Evolutionary conservation across 1,284 basidiomycete species (phyloP), one percentile per base, ranked within the genome.

Genomic region (Ceratobasidium theobromae): DNA sequence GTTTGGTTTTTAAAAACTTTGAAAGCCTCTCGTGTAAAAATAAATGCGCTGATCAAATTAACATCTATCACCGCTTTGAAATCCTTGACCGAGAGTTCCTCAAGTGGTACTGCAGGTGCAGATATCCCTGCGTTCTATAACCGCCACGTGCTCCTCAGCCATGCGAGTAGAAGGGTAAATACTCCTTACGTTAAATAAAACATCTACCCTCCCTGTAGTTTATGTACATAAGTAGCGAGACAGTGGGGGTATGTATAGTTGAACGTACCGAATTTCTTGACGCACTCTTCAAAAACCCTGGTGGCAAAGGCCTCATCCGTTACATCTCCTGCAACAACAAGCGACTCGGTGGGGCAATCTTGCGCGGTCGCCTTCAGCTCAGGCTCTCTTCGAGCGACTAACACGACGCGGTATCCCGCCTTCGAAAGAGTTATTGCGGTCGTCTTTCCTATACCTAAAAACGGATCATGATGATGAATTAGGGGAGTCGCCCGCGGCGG

Each of bases 11-110:
- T 92, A 83, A 93, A 93, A 9, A 85, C 75, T 66, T 77, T 81
- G 72, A 91, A 80, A 5, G 91, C 91, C 69, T 90, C 85, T n/a
- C 86, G 81, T 0, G 88, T 88, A 74, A 88, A 91, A 45, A 93
- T 77, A 72, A 92, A 91, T 0, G 87, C 79, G 0, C 83, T 89
- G 53, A 85, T 76, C 52, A 93, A 77, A 76, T 93, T 93, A 65
- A 88, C 81, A 68, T 86, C 82, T 57, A 92, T 75, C 45, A 89
- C 84, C 12, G 79, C 77, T 58, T 82, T 80, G 75, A 91, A 92
- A 1, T 81, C 76, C 14, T 80, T 79, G 43, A 91, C 77, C 0
- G 86, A 77, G 41, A 87, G 75, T 1, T 89, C 83, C 69, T 92
- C 89, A 51, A 92, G 80, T 0, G 82, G 81, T 0, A 80, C 75